Evolutionary conservation across 805 yeast genomes (phyloP), one percentile per base, ranked within the genome.

Genomic region (Pichia heedii): DNA sequence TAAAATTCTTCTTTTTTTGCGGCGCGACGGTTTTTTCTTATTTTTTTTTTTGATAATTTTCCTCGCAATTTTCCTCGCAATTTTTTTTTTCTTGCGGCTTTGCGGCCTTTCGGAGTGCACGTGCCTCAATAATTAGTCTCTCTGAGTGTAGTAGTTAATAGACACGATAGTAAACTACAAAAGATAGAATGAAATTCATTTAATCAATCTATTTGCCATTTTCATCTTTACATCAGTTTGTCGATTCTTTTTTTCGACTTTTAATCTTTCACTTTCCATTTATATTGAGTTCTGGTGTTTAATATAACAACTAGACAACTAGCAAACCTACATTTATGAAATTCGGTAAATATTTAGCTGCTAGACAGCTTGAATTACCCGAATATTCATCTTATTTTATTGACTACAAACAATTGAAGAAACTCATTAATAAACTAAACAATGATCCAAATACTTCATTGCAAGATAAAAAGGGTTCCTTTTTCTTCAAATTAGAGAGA

Each of bases 331-430:
- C n/a, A n/a, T 30, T 7, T 4, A 60, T 58, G 98, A 93, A 93
- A 71, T 93, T 88, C 63, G 98, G 98, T 41, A 93, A 93, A 65
- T 85, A 87, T 58, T 71, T 93, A 60, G 97, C 95, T 50, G 84
- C 94, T 36, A 78, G 97, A 60, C 96, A 88, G 65, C 71, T 93
- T 53, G 97, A 90, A 62, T 70, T 90, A 46, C 97, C 97, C 11
- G 98, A 93, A 63, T 93, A 93, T 62, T 79, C 94, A 40, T 88
- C 90, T 33, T 83, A 86, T 60, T 93, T 90, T 67, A 90, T 93
- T 58, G 88, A 93, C 67, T 93, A 93, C 66, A 93, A 93, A 67
- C 93, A 90, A 4, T 68, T 90, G 46, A 90, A 90, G 63, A 93
- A 90, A 71, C 74, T 89, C 52, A 90, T 90, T 57, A 90, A 90